A percentile compares a stretch with the other conserved stretches of the same genome.
Evolutionary conservation across 2,329 filamentous ascomycete species (phyloP).

Genomic region (Fusarium burgessii): DNA sequence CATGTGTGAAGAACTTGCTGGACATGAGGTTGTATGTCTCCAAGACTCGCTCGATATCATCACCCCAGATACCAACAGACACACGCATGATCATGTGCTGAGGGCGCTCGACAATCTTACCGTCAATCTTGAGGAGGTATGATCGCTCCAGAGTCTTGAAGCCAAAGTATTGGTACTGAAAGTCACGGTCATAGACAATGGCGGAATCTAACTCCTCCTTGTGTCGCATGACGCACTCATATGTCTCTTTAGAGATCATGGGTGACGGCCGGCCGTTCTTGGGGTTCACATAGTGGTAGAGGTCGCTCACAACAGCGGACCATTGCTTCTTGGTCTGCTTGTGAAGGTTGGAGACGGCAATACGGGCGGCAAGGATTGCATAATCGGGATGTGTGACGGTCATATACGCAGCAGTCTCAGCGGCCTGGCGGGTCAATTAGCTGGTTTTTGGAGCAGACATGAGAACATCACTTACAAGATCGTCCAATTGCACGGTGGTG

Average conservation of each 20-base stretch:
- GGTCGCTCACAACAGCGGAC: conserved; percentile 92
- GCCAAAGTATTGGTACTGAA: conserved; percentile 99
- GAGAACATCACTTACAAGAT: conserved; percentile 77
- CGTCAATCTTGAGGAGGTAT: conserved; percentile 94
- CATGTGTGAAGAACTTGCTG: conserved; percentile 97
- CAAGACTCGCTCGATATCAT: conserved; percentile 92
- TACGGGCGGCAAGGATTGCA: conserved; percentile 96
- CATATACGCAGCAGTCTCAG: conserved; percentile 99
- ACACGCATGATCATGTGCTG: conserved; percentile 99
- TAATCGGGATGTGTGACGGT: conserved; percentile 99
- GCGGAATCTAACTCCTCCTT: conserved; percentile 98
- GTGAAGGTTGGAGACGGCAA: conserved; percentile 99
- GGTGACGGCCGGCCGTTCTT: conserved; percentile 86
- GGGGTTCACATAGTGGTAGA: conserved; percentile 96
- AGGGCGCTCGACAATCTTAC: conserved; percentile 95
- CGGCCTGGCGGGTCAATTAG: conserved; percentile 71
- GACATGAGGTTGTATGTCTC: conserved; percentile 99
- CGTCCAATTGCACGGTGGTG: conserved; percentile 94
- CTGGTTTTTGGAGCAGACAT: not conserved
- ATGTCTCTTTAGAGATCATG: conserved; percentile 94
- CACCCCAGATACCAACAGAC: conserved; percentile 94
- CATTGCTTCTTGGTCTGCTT: conserved; percentile 99
- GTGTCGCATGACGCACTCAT: conserved; percentile 94
- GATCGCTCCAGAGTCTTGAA: conserved; percentile 99
- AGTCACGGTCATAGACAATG: conserved; percentile 98